Evolutionary conservation across 2,329 filamentous ascomycete species (phyloP), one percentile per base, ranked within the genome.

Genomic region (Plectosphaerella sp.): DNA sequence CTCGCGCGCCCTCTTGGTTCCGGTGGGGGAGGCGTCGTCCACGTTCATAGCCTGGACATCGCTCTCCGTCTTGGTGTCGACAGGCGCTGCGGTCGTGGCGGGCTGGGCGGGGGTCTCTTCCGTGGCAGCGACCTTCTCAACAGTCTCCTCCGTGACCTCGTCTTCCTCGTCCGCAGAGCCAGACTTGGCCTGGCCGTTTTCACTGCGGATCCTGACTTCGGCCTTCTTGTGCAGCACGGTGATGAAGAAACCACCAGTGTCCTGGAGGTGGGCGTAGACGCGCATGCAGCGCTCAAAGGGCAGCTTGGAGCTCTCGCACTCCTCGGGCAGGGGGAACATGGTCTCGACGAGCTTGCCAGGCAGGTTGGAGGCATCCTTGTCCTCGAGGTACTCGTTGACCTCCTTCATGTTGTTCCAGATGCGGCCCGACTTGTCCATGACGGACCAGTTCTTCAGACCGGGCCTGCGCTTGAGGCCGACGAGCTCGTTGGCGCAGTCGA

Each of bases 211-310:
- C 66, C 82, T 88, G 67, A 96, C 91, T 59, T 97, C 94, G 24
- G 83, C 81, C 67, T 87, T 86, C 79, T 99, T 99, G 75, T 97
- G 89, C 16, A 99, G 73, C 1, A 97, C 92, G 1, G 91, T 88
- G 66, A 99, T 97, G 74, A 99, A 99, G 78, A 99, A 99, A 20
- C 88, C 93, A 52, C 94, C 94, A 3, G 94, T 99, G 62, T 99
- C 91, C 71, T 99, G 94, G 65, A 91, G 80, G 69, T 99, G 94
- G 35, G 92, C 89, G 68, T 97, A 99, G 7, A 99, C 86, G 56
- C 94, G 83, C 80, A 97, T 92, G 71, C 93, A 97, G 54, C 88
- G 83, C 62, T 97, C 89, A 16, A 97, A 79, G 15, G 91, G 91
- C 22, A 97, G 77, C 70, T 80, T 64, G 69, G 81, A 75, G 51